Evolutionary conservation across 345 rosid genomes (phyloP).

Genomic region (Tarenaya hassleriana): DNA sequence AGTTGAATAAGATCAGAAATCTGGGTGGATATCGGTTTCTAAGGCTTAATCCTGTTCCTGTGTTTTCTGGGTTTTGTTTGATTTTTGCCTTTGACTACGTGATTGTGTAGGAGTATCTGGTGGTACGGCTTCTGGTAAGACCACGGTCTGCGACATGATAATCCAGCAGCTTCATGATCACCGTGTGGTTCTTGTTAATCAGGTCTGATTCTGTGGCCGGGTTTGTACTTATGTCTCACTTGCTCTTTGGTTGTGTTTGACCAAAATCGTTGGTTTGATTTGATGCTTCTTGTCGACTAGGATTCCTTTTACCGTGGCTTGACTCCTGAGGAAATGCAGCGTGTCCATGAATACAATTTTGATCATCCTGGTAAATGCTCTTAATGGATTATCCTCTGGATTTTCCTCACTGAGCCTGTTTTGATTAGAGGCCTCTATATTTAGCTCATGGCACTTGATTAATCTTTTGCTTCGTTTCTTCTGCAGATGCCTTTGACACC

Average conservation of each 20-base stretch:
- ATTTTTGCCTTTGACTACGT: not conserved
- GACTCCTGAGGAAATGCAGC: slow-evolving; percentile 64
- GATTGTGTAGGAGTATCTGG: slow-evolving; percentile 74
- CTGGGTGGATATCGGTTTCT: not conserved
- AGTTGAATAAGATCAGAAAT: not conserved
- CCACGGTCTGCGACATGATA: slow-evolving; percentile 96
- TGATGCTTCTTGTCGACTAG: slow-evolving; percentile 26
- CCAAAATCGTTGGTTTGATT: not conserved
- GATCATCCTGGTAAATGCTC: slow-evolving; percentile 78
- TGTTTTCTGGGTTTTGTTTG: not conserved
- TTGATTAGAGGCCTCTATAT: not conserved
- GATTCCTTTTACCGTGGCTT: slow-evolving; percentile 96
- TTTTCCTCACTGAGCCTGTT: not conserved
- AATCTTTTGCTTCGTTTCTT: slow-evolving; percentile 10
- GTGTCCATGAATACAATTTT: slow-evolving; percentile 92
- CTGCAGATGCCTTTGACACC: slow-evolving; percentile 88
- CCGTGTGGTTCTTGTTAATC: slow-evolving; percentile 87
- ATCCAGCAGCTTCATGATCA: slow-evolving; percentile 97
- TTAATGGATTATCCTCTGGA: not conserved
- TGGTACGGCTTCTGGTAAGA: slow-evolving; percentile 97
- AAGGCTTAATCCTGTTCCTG: not conserved
- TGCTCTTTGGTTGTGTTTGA: slow-evolving; percentile 1
- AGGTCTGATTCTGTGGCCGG: slow-evolving; percentile 37
- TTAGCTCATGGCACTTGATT: slow-evolving; percentile 8
- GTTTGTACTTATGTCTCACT: slow-evolving; percentile 5